Evolutionary conservation across 192 early-diverging fungal genomes (phyloP), one percentile per base, ranked within the genome.

Genomic region (Funneliformis mosseae): DNA sequence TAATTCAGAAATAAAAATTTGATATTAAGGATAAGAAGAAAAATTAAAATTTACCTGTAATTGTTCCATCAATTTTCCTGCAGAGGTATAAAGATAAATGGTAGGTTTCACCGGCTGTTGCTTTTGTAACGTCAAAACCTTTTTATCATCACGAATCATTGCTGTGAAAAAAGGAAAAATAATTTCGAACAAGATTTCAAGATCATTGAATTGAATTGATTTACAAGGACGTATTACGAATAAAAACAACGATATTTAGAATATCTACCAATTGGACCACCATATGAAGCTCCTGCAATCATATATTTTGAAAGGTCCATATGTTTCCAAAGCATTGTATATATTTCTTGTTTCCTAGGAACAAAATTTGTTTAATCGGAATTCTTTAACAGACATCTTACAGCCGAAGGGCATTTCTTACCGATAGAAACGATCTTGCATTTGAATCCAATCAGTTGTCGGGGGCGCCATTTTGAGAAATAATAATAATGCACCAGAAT

Each of bases 61-160:
- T 67, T 94, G 90, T 67, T 95, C 92, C 59, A 99, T 90, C 1
- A 94, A 84, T 77, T 90, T 90, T 48, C 98, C 98, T 41, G 95
- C 89, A 41, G 94, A 93, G 9, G 95, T 92, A 80, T 96, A 98
- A 16, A 99, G 89, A 78, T 90, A 90, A 55, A 98, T 93, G 27
- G 90, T 90, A 4, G 96, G 92, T 81, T 95, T 94, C 4, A 93
- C 85, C 14, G 90, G 82, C 41, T 92, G 92, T 48, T 94, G 91
- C 8, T 91, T 88, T 48, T 94, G 90, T 1, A 98, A 86, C 28
- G 92, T 85, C 3, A 96, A 77, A 16, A 98, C 86, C 82, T 96
- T 94, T 50, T 89, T 88, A 83, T 97, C 96, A 78, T 98, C 95
- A 39, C 97, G 90, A n/a, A 98, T 92, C 84, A 98, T 89, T 7